These are phyloP conservation scores for Phytophthora pseudosyringae DNA, from an alignment of 352 stramenopile genomes.

Conservation along the genomic window DNA sequence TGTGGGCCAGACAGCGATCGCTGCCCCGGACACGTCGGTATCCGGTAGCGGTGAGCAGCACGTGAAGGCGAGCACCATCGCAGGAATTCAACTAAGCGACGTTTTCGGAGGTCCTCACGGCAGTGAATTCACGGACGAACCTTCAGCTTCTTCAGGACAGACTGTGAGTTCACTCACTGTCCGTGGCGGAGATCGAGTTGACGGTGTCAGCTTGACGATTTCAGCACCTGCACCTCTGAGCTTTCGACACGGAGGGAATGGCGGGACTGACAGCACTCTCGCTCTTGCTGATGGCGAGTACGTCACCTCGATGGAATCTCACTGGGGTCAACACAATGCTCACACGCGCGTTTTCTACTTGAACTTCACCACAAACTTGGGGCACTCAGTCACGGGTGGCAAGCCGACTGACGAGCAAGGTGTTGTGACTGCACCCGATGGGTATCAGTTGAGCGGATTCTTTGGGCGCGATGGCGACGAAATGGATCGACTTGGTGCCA, in stretches of 20 bases:
- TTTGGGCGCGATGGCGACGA: slow-evolving; percentile 24
- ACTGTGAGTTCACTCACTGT: slow-evolving; percentile 44
- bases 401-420: slow-evolving; percentile 19
- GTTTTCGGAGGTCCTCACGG: slow-evolving; percentile 48
- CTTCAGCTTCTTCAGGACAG: slow-evolving; percentile 28
- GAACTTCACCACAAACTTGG: slow-evolving; percentile 21
- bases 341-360: slow-evolving; percentile 31
- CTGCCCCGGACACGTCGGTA: slow-evolving; percentile 11
- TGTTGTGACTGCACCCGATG: slow-evolving; percentile 16
- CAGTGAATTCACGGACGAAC: slow-evolving; percentile 44
- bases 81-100: slow-evolving; percentile 36
- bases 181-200: slow-evolving; percentile 39
- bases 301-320: slow-evolving; percentile 44
- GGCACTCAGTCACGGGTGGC: slow-evolving; percentile 15
- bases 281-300: slow-evolving; percentile 31
- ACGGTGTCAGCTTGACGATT: slow-evolving; percentile 45
- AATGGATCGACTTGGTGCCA: slow-evolving; percentile 23
- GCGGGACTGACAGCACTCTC: slow-evolving; percentile 41
- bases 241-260: slow-evolving; percentile 46
- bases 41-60: slow-evolving; percentile 21
- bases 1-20: slow-evolving; percentile 16
- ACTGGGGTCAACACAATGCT: slow-evolving; percentile 28
- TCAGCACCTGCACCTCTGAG: slow-evolving; percentile 30
- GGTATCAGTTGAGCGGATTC: slow-evolving; percentile 26
- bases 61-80: slow-evolving; percentile 13